Conservation (phyloP, 495 filamentous ascomycete species). For the Glarea lozoyensis region DNA sequence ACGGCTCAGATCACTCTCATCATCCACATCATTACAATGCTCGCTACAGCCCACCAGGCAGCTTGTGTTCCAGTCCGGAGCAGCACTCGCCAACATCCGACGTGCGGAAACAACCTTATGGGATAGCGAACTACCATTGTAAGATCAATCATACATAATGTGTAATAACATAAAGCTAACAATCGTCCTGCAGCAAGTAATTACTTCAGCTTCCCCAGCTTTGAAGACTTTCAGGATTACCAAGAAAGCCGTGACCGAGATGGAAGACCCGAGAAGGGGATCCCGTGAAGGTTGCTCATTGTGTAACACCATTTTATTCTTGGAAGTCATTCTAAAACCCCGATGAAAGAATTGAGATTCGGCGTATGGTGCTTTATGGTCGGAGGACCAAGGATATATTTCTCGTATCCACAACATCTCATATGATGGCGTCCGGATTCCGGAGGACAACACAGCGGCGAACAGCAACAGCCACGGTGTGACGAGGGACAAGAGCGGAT, state of each 20-base stretch:
- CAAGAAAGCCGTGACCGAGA: constrained; percentile 19
- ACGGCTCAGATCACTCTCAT: constrained; percentile 7
- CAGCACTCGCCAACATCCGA: constrained; percentile 6
- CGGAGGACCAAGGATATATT: too few relatives aligned
- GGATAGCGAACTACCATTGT: constrained; percentile 19
- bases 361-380: too few relatives aligned
- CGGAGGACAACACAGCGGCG: too few relatives aligned
- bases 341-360: too few relatives aligned
- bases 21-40: not conserved
- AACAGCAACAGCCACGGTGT: too few relatives aligned
- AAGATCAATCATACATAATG: constrained; percentile 1
- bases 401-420: too few relatives aligned
- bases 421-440: too few relatives aligned
- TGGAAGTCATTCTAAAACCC: too few relatives aligned
- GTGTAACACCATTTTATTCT: too few relatives aligned
- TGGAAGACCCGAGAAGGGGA: not conserved
- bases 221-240: constrained; percentile 30
- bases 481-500: too few relatives aligned
- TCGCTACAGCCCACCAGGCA: constrained; percentile 1
- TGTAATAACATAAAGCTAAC: not conserved
- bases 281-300: not conserved
- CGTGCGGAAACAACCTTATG: constrained; percentile 25
- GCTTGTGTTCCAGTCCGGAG: constrained; percentile 16
- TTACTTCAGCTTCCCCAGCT: constrained; percentile 51
- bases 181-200: constrained; percentile 22